phyloP scores from a whole-genome alignment of 2,329 filamentous ascomycete species.

The Rhynchosporium graminicola region DNA sequence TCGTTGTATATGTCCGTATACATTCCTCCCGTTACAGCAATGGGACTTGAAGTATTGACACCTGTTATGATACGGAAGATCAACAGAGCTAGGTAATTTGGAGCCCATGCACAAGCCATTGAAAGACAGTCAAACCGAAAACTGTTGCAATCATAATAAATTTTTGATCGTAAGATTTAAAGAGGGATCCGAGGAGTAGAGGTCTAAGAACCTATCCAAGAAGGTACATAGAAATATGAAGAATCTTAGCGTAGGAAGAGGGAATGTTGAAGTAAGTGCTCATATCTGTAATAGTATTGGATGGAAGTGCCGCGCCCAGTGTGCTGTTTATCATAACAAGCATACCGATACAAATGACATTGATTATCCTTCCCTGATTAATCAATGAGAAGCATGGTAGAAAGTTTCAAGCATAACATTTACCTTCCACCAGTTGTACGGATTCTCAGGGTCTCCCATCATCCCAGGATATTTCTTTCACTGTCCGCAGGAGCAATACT shows the following conservation, averaged over 20 bases:
- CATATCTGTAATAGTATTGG: slow-evolving; percentile 62
- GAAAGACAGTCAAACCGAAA: slow-evolving; percentile 66
- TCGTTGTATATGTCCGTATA: slow-evolving; percentile 67
- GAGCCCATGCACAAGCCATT: slow-evolving; percentile 62
- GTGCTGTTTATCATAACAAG: slow-evolving; percentile 67
- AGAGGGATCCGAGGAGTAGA: slow-evolving; percentile 64
- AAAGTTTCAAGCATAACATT: slow-evolving; percentile 2
- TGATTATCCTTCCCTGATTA: slow-evolving; percentile 53
- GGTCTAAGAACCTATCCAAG: slow-evolving; percentile 61
- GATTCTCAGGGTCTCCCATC: slow-evolving; percentile 37
- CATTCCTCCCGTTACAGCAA: slow-evolving; percentile 63
- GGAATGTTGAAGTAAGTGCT: slow-evolving; percentile 57
- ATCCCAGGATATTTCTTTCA: slow-evolving; percentile 36
- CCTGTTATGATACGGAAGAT: slow-evolving; percentile 64
- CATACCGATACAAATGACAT: slow-evolving; percentile 57
- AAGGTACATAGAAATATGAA: slow-evolving; percentile 65
- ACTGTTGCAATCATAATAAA: slow-evolving; percentile 64
- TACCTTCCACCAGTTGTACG: slow-evolving; percentile 39
- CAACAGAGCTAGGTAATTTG: slow-evolving; percentile 63
- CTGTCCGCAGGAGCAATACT: slow-evolving; percentile 25
- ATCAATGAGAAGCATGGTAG: not conserved
- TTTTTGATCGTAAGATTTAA: slow-evolving; percentile 63
- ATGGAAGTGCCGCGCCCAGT: slow-evolving; percentile 64
- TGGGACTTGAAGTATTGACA: slow-evolving; percentile 57
- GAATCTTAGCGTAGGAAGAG: slow-evolving; percentile 42